Conservation (phyloP, 1,284 basidiomycete species). For the Athelia sp. region DNA sequence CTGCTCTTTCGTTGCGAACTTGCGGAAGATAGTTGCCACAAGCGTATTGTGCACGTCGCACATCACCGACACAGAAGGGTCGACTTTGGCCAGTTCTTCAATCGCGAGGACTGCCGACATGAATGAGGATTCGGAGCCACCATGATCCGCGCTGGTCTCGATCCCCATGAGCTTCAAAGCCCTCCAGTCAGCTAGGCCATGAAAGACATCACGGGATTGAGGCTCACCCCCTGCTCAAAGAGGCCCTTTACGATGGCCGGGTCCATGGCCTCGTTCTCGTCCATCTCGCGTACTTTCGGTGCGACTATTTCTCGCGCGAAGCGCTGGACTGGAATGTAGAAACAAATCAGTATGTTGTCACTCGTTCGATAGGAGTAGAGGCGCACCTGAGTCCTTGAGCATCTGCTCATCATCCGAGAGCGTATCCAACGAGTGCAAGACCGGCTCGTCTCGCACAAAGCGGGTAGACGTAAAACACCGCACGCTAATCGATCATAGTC, state of each 20-base stretch:
- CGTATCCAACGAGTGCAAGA: conserved; percentile 62
- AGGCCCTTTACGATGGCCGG: conserved; percentile 82
- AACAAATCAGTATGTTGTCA: conserved; percentile 3
- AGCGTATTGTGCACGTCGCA: conserved; percentile 99
- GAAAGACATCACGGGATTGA: conserved; percentile 2
- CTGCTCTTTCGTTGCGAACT: conserved; percentile 82
- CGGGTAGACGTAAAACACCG: conserved; percentile 37
- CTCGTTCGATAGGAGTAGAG: neutral
- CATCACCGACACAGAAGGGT: conserved; percentile 94
- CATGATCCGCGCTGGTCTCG: conserved; percentile 82
- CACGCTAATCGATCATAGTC: conserved; percentile 12
- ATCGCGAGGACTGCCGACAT: conserved; percentile 95
- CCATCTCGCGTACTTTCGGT: conserved; percentile 95
- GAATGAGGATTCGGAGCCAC: conserved; percentile 90
- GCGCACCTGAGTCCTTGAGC: conserved; percentile 81
- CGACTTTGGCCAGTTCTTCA: conserved; percentile 94
- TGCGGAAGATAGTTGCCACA: conserved; percentile 92
- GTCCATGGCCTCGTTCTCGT: conserved; percentile 97
- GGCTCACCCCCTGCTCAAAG: conserved; percentile 90
- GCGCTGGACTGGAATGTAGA: conserved; percentile 57
- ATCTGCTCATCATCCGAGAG: conserved; percentile 92
- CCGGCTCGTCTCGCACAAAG: conserved; percentile 24
- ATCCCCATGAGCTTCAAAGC: conserved; percentile 86
- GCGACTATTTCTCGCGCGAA: conserved; percentile 89
- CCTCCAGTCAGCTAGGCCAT: neutral